A percentile compares a stretch with the other conserved stretches of the same genome.
Conservation (phyloP, 2,329 filamentous ascomycete genomes). For the Calonectria crousiana region DNA sequence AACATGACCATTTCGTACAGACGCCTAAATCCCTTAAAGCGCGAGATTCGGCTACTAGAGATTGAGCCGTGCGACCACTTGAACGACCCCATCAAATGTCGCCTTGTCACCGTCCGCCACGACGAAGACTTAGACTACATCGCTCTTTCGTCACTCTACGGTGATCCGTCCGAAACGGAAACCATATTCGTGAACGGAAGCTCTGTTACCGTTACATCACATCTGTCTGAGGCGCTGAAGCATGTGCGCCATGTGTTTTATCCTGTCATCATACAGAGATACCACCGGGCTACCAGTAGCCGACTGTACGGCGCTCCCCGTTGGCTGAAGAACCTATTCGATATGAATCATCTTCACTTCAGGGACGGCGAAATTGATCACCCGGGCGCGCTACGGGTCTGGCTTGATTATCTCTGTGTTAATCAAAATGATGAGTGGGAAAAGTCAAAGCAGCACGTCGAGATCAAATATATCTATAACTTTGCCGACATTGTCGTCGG, state of each 20-base stretch:
- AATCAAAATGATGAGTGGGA: constrained; percentile 43
- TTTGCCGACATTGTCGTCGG: constrained; percentile 48
- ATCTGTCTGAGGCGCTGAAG: constrained; percentile 46
- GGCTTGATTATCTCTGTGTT: constrained; percentile 49
- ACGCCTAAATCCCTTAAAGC: constrained; percentile 23
- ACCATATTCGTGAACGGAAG: constrained; percentile 45
- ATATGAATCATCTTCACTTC: background rate
- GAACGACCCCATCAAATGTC: constrained; percentile 47
- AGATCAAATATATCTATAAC: constrained; percentile 47
- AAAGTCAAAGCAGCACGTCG: constrained; percentile 41
- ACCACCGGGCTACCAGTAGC: constrained; percentile 31
- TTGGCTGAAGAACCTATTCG: constrained; percentile 29
- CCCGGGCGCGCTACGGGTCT: constrained; percentile 41
- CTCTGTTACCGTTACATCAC: constrained; percentile 43
- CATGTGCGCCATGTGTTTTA: constrained; percentile 50
- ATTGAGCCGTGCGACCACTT: constrained; percentile 43
- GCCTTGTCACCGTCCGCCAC: constrained; percentile 47
- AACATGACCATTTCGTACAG: constrained; percentile 22
- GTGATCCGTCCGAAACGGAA: constrained; percentile 46
- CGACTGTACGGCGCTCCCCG: constrained; percentile 20
- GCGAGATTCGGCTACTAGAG: constrained; percentile 51
- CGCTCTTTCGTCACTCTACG: constrained; percentile 47
- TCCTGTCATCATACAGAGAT: constrained; percentile 37
- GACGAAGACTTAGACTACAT: constrained; percentile 42
- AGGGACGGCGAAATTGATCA: constrained; percentile 29